Percentiles rank a stretch among this genome's conserved stretches.
Evolutionary conservation across 2,329 filamentous ascomycete genomes (phyloP).

Genomic region (Bipolaris gigantea): DNA sequence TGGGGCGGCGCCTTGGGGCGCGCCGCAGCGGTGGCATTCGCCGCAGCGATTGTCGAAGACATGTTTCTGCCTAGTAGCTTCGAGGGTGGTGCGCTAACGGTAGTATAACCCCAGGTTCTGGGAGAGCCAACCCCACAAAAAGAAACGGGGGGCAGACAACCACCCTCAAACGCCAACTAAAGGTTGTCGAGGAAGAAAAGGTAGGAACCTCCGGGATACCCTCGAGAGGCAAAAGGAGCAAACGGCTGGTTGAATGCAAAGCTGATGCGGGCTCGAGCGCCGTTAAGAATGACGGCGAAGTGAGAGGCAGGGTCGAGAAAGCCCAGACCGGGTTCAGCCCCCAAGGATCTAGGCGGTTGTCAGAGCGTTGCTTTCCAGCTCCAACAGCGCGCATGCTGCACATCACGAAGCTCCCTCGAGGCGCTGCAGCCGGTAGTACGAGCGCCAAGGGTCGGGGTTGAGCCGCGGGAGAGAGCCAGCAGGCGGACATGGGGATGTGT

Average conservation of each 20-base stretch:
- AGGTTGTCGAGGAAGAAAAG: background rate
- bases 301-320: background rate
- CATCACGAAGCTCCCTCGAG: background rate
- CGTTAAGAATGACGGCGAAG: background rate
- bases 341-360: background rate
- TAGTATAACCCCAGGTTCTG: background rate
- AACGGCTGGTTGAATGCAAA: background rate
- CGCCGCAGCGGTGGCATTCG: constrained; percentile 24
- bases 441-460: background rate
- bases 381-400: background rate
- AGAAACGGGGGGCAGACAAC: background rate
- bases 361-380: background rate
- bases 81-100: background rate
- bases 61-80: constrained; percentile 13
- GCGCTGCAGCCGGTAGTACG: background rate
- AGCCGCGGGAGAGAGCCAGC: background rate
- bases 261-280: background rate
- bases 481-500: background rate
- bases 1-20: constrained; percentile 51
- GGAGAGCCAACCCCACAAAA: background rate
- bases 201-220: background rate
- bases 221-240: background rate
- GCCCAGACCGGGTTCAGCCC: background rate
- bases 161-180: no score
- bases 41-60: constrained; percentile 28